Evolutionary conservation across 2,329 filamentous ascomycete species (phyloP), one percentile per base, ranked within the genome.

Genomic region (Drechslerella dactyloides): DNA sequence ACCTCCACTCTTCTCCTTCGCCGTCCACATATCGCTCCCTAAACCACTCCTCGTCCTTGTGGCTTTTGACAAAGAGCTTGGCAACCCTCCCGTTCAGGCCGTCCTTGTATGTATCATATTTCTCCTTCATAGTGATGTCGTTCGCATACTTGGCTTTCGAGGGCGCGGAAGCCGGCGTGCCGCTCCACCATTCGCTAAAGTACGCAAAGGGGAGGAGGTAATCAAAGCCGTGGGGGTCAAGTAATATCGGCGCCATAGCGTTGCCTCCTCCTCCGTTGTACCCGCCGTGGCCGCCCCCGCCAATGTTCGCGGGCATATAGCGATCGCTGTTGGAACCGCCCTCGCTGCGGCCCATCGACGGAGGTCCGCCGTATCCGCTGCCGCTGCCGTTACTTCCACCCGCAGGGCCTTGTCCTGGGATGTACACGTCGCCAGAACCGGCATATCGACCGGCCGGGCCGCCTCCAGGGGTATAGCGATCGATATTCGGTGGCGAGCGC

Each of bases 1-100:
- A 82, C 63, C 89, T 88, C 77, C 97, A 86, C 1, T 85, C 84
- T 75, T 93, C 88, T 58, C 90, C 85, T 61, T 93, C 87, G 75
- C 94, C 91, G 0, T 91, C 86, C 30, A 96, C 88, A 77, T 99
- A 99, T 78, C 91, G 88, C 80, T 99, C 94, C 76, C 89, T 91
- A 82, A 99, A 99, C 94, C 94, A 99, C 78, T 99, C 93, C 79
- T 99, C 94, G 48, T 88, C 87, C 79, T 96, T 96, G 81, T 99
- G 94, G 76, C 92, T 89, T 55, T 89, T 86, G 46, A 99, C 94
- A 78, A 99, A 99, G 0, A 86, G 84, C 74, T 92, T 88, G 0
- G 94, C 93, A 89, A 96, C 93, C 78, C 87, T 89, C 2, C 84
- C 86, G 76, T 89, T 87, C 1, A 89, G 81, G 37, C 89, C 86